A percentile compares a stretch with the other conserved stretches of the same genome.
Evolutionary conservation across 352 stramenopile genomes (phyloP).

Genomic region (Phytophthora aleatoria): DNA sequence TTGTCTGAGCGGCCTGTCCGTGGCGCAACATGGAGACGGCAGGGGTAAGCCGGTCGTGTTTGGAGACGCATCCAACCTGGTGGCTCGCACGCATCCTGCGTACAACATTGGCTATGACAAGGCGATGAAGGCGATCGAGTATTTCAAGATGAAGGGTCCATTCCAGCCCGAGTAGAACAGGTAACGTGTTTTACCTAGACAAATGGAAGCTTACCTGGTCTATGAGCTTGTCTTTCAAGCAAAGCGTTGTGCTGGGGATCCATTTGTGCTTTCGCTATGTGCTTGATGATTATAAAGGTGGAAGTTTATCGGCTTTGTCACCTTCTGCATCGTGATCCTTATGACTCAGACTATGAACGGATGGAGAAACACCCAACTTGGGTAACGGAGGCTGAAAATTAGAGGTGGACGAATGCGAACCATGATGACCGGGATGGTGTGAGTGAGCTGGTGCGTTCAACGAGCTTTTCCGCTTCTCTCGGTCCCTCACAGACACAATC

Average conservation of each 20-base stretch:
- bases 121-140: slow-evolving; percentile 64
- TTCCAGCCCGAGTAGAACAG: slow-evolving; percentile 46
- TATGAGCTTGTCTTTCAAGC: too few species aligned
- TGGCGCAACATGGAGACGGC: slow-evolving; percentile 89
- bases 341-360: slow-evolving; percentile 33
- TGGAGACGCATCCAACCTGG: slow-evolving; percentile 67
- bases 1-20: slow-evolving; percentile 95
- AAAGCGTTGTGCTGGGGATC: too few species aligned
- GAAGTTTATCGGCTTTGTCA: slow-evolving; percentile 50
- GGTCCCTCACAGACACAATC: slow-evolving; percentile 27
- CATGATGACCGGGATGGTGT: slow-evolving; percentile 24
- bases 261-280: slow-evolving; percentile 12
- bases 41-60: slow-evolving; percentile 48
- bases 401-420: slow-evolving; percentile 23
- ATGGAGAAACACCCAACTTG: slow-evolving; percentile 48
- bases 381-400: slow-evolving; percentile 45
- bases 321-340: slow-evolving; percentile 33
- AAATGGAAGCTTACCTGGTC: slow-evolving; percentile 8
- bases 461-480: slow-evolving; percentile 41
- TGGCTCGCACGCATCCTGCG: slow-evolving; percentile 87
- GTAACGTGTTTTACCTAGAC: slow-evolving; percentile 4
- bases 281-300: slow-evolving; percentile 40
- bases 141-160: slow-evolving; percentile 65
- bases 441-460: slow-evolving; percentile 9
- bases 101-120: slow-evolving; percentile 94